Evolutionary conservation across 148 eudicot species (phyloP).

Genomic region (Rhododendron williamsianum): DNA sequence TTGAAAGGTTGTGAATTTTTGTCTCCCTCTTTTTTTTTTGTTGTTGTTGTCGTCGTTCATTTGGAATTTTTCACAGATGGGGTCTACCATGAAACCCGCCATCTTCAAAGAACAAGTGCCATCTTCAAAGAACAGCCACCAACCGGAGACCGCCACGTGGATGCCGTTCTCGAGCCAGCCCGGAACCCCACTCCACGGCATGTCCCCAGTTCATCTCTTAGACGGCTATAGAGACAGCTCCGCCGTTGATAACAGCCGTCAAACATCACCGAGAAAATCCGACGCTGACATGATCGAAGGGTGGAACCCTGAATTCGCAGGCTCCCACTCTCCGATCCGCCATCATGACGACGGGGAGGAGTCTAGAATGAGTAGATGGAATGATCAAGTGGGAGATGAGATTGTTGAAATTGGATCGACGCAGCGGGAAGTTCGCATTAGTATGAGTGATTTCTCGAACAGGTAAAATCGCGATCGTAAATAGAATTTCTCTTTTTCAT

Average conservation of each 20-base stretch:
- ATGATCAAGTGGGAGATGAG: neutral
- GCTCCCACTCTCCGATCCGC: neutral
- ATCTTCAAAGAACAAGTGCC: constrained; percentile 42
- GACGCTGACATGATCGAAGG: neutral
- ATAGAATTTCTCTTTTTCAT: neutral
- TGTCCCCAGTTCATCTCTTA: constrained; percentile 24
- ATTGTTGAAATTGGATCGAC: neutral
- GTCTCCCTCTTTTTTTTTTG: too few relatives aligned
- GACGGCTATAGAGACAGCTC: constrained; percentile 1
- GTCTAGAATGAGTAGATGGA: neutral
- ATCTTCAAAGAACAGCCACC: constrained; percentile 17
- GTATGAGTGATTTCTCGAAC: too few relatives aligned
- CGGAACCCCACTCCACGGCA: constrained; percentile 18
- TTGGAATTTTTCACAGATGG: constrained; percentile 34
- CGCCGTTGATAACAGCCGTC: constrained; percentile 1
- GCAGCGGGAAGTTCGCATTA: too few relatives aligned
- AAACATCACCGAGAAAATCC: neutral
- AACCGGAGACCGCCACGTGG: neutral
- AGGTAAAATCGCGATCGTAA: neutral
- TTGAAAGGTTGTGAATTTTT: too few relatives aligned
- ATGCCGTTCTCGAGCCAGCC: constrained; percentile 20
- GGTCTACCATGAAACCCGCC: constrained; percentile 48
- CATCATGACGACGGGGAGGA: neutral
- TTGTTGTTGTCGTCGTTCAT: neutral
- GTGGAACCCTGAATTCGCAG: neutral